Conservation (phyloP, 1,284 basidiomycete species). For the Marasmius fiardii region DNA sequence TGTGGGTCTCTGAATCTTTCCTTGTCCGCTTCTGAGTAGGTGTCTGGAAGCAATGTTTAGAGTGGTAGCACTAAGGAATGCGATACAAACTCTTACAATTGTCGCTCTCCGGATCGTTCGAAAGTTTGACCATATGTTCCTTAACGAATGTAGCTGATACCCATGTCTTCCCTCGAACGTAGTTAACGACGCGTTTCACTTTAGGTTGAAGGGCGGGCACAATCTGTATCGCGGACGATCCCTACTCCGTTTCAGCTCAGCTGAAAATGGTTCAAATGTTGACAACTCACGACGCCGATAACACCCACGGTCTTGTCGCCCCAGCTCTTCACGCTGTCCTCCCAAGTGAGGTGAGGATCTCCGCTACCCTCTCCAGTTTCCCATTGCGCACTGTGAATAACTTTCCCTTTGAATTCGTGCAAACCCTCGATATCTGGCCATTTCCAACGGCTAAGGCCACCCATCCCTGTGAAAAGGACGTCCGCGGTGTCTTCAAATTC, state of each 20-base stretch:
- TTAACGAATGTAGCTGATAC: constrained; percentile 47
- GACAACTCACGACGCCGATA: constrained; percentile 50
- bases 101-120: constrained; percentile 30
- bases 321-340: constrained; percentile 48
- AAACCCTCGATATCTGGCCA: constrained; percentile 61
- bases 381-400: constrained; percentile 59
- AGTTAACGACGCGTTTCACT: constrained; percentile 50
- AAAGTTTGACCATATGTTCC: constrained; percentile 34
- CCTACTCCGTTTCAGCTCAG: constrained; percentile 30
- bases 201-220: constrained; percentile 55
- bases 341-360: constrained; percentile 28
- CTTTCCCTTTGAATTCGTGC: constrained; percentile 43
- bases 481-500: constrained; percentile 51
- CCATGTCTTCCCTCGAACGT: constrained; percentile 63
- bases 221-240: constrained; percentile 64
- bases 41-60: constrained; percentile 27
- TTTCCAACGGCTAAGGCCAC: constrained; percentile 47
- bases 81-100: constrained; percentile 37
- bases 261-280: not conserved
- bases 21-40: constrained; percentile 54
- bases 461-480: constrained; percentile 50
- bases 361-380: constrained; percentile 37
- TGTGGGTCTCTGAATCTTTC: constrained; percentile 43
- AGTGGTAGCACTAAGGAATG: not conserved
- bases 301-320: constrained; percentile 54